Evolutionary conservation across 768 basidiomycete genomes (phyloP).

Genomic region (Asterophora parasitica): DNA sequence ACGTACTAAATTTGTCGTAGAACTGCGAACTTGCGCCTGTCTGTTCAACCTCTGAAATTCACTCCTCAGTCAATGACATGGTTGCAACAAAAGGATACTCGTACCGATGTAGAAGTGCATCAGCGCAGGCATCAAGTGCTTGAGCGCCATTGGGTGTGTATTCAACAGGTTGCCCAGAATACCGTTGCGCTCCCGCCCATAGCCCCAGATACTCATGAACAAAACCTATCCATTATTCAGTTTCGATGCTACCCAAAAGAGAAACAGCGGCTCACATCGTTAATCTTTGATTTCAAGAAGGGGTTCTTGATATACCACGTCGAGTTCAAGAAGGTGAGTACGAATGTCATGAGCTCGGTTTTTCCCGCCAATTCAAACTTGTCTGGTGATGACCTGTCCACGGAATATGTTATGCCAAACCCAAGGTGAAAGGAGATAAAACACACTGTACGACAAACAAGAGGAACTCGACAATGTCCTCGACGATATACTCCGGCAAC

Average conservation of each 20-base stretch:
- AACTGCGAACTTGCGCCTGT: slow-evolving; percentile 98
- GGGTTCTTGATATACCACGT: slow-evolving; percentile 99
- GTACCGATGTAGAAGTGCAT: slow-evolving; percentile 93
- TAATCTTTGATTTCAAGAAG: slow-evolving; percentile 93
- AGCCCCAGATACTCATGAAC: slow-evolving; percentile 67
- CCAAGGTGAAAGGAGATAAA: not conserved
- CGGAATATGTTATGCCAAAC: slow-evolving; percentile 15
- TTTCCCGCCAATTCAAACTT: slow-evolving; percentile 83
- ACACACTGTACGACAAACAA: slow-evolving; percentile 78
- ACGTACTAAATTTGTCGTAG: slow-evolving; percentile 94
- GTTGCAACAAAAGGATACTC: slow-evolving; percentile 15
- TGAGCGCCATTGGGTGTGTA: slow-evolving; percentile 77
- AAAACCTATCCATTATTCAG: slow-evolving; percentile 45
- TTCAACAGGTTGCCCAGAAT: slow-evolving; percentile 82
- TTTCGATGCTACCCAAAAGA: not conserved
- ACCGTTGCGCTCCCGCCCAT: slow-evolving; percentile 62
- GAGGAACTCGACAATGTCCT: slow-evolving; percentile 89
- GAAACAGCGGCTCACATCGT: slow-evolving; percentile 56
- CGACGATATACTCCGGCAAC: slow-evolving; percentile 90
- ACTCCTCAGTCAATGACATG: not conserved
- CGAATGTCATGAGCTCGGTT: slow-evolving; percentile 80
- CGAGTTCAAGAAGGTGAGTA: slow-evolving; percentile 85
- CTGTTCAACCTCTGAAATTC: slow-evolving; percentile 80
- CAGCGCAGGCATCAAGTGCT: slow-evolving; percentile 85
- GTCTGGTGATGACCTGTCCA: slow-evolving; percentile 54